Evolutionary conservation across 805 yeast genomes (phyloP).

Genomic region (Sugiyamaella boreocaroliniensis): DNA sequence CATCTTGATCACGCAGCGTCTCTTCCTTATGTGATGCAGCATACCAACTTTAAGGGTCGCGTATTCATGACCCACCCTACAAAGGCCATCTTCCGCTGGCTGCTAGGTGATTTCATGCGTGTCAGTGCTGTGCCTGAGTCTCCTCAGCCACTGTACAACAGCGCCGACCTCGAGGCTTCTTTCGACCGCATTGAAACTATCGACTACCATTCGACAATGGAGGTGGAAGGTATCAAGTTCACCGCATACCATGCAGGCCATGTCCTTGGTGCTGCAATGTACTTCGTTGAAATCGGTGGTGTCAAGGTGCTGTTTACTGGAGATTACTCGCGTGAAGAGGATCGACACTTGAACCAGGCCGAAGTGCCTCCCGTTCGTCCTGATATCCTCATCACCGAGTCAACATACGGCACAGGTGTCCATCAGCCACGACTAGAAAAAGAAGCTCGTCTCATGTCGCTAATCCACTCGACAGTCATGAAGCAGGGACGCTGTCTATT

Average conservation of each 20-base stretch:
- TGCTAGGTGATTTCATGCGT: constrained; percentile 85
- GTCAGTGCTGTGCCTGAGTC: constrained; percentile 52
- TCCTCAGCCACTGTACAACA: constrained; percentile 58
- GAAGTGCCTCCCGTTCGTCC: constrained; percentile 91
- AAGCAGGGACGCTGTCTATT: constrained; percentile 88
- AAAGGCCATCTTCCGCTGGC: constrained; percentile 95
- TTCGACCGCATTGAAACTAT: constrained; percentile 88
- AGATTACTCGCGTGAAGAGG: constrained; percentile 93
- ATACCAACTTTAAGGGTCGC: constrained; percentile 87
- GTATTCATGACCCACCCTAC: constrained; percentile 99
- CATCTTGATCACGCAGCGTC: constrained; percentile 98
- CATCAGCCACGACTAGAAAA: constrained; percentile 86
- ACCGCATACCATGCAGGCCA: constrained; percentile 99
- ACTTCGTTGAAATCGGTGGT: constrained; percentile 89
- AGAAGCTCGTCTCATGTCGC: constrained; percentile 70
- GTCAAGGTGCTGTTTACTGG: constrained; percentile 87
- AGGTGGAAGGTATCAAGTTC: constrained; percentile 87
- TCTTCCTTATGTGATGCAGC: constrained; percentile 95
- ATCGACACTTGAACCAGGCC: constrained; percentile 90
- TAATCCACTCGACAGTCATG: constrained; percentile 74
- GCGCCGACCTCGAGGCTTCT: constrained; percentile 80
- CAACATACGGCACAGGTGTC: constrained; percentile 96
- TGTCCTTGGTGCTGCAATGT: constrained; percentile 98
- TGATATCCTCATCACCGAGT: constrained; percentile 85
- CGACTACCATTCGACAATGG: constrained; percentile 92